phyloP scores from a whole-genome alignment of 192 early-diverging fungal species.

The Lobosporangium transversale region DNA sequence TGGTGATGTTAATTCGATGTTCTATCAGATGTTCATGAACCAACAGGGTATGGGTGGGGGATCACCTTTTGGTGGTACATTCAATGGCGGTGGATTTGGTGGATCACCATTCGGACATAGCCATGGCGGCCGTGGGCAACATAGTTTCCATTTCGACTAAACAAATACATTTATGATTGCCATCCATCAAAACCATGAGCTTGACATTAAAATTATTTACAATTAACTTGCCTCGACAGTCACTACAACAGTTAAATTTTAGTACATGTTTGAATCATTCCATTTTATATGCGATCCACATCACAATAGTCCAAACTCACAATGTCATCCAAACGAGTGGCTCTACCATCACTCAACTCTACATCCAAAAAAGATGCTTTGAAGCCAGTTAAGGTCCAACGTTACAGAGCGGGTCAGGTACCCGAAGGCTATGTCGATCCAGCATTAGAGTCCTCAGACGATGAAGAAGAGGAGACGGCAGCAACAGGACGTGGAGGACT shows the following conservation, averaged over 20 bases:
- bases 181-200: too few species aligned
- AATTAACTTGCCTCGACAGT: too few species aligned
- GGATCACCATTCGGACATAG: constrained; percentile 47
- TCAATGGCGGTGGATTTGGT: constrained; percentile 29
- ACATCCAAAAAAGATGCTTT: constrained; percentile 37
- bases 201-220: too few species aligned
- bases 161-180: too few species aligned
- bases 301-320: too few species aligned
- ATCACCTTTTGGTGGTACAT: constrained; percentile 41
- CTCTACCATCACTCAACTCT: constrained; percentile 43
- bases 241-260: too few species aligned
- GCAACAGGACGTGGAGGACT: constrained; percentile 7
- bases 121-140: constrained; percentile 30
- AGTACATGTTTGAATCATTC: too few species aligned
- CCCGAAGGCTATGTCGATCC: constrained; percentile 65
- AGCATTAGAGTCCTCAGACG: constrained; percentile 60
- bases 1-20: constrained; percentile 70
- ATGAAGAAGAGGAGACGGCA: constrained; percentile 58
- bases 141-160: constrained; percentile 61
- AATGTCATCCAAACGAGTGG: constrained; percentile 45
- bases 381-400: constrained; percentile 61
- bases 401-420: constrained; percentile 68
- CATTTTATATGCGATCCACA: too few species aligned
- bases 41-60: constrained; percentile 39
- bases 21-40: constrained; percentile 63